Base-by-base conservation (phyloP, 768 basidiomycete genomes). In the Hortiboletus campestris region DNA sequence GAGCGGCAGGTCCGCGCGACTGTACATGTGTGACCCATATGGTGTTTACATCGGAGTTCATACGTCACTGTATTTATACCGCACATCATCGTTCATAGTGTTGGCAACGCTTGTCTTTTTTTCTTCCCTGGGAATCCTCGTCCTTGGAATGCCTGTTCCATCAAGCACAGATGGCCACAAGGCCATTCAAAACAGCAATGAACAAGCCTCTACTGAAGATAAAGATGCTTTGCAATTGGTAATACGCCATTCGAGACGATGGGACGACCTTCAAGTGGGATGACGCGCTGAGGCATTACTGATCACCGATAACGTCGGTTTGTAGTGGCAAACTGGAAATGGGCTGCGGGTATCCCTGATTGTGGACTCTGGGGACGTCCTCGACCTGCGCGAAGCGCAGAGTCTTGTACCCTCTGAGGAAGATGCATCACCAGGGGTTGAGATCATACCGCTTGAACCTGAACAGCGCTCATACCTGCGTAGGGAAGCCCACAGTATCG, bases 391-490 rank as follows among this genome's bases (percentile, higher is more conserved):
- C 61, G 56, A 25, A 25, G 53, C 49, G 61, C 55, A 44, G 25
- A 4, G 39, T 46, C 43, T 42, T 32, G 46, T 42, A n/a, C 29
- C 44, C 44, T 65, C 51, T 13, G 57, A 60, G 59, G 52, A 64
- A 16, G 71, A 70, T 51, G 69, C 73, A n/a, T n/a, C n/a, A 72
- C 73, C 75, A 72, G 75, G 83, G 91, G 75, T 92, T 94, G 92
- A 95, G 93, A 94, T 89, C 57, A 94, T 84, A 94, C 92, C 91
- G 93, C 86, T 84, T 74, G 89, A 94, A 94, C 92, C 91, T 94
- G 93, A 91, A 82, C 88, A 92, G 91, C 80, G 89, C 84, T 91
- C 81, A 93, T 80, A 91, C 89, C 90, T 92, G 92, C 93, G 92
- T 91, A 93, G 91, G 91, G 91, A 94, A 91, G 88, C 88, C 88